Evolutionary conservation across 1,139 yeast genomes (phyloP).

Genomic region (Taiozyma onychis): DNA sequence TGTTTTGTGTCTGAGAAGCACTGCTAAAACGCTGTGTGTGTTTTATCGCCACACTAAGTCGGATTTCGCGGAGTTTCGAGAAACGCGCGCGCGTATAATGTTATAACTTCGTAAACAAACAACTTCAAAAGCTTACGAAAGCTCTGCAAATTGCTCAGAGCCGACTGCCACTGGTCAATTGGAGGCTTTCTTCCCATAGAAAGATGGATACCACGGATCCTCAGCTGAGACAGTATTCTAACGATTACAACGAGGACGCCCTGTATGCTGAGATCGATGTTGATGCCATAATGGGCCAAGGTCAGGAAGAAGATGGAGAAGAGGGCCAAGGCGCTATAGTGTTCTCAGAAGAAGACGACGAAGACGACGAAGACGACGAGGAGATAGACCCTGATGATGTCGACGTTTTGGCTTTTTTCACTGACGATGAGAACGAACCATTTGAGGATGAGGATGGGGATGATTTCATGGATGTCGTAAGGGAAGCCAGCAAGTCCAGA

Average conservation of each 20-base stretch:
- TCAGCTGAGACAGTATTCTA: conserved; percentile 2
- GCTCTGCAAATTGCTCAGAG: background rate
- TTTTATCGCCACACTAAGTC: conserved; percentile 1
- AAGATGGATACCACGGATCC: conserved; percentile 2
- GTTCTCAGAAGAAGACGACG: conserved; percentile 9
- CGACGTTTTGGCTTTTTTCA: conserved; percentile 29
- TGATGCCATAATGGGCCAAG: conserved; percentile 17
- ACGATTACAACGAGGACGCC: conserved; percentile 1
- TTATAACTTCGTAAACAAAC: background rate
- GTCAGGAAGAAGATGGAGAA: conserved; percentile 8
- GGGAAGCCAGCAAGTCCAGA: conserved; percentile 53
- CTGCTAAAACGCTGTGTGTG: background rate
- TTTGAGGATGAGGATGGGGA: conserved; percentile 33
- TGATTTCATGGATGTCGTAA: conserved; percentile 53
- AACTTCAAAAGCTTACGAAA: background rate
- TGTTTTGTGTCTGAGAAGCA: background rate
- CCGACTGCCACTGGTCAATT: background rate
- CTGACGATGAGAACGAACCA: conserved; percentile 28
- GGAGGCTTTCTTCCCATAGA: background rate
- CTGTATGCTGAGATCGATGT: conserved; percentile 19
- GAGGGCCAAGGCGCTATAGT: background rate
- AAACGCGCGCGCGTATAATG: background rate
- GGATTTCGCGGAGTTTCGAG: background rate
- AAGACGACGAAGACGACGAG: conserved; percentile 6
- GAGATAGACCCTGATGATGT: conserved; percentile 17